phyloP scores from a whole-genome alignment of 495 filamentous ascomycete species.

The Daldinia loculata region DNA sequence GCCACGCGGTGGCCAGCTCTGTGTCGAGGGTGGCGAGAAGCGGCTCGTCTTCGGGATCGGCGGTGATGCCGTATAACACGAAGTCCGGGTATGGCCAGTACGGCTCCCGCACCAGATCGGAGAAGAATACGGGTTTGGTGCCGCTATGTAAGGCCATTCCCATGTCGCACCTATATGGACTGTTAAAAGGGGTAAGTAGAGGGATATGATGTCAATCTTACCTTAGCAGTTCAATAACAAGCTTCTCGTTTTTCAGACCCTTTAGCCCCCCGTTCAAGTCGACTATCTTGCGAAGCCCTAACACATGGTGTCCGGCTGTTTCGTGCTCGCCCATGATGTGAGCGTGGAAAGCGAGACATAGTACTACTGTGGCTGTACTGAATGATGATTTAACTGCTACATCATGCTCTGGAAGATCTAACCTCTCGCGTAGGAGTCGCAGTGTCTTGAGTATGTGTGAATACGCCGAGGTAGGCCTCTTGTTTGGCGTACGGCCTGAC shows the following conservation, averaged over 20 bases:
- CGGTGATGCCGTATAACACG: neutral
- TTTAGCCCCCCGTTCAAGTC: slow-evolving; percentile 48
- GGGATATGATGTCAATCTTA: slow-evolving; percentile 5
- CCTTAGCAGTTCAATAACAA: slow-evolving; percentile 46
- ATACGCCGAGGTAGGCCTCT: neutral
- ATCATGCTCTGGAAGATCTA: slow-evolving; percentile 18
- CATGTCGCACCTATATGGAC: slow-evolving; percentile 43
- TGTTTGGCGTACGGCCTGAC: neutral
- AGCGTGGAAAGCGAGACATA: slow-evolving; percentile 47
- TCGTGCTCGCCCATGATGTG: slow-evolving; percentile 42
- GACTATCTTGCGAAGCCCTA: slow-evolving; percentile 51
- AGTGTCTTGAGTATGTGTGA: slow-evolving; percentile 48
- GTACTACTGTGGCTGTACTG: slow-evolving; percentile 45
- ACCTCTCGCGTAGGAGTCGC: slow-evolving; percentile 48
- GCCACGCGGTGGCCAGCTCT: slow-evolving; percentile 46
- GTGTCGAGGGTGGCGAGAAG: slow-evolving; percentile 18
- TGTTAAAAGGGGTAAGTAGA: neutral
- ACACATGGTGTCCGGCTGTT: slow-evolving; percentile 49
- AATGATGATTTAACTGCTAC: slow-evolving; percentile 35
- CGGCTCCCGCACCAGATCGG: slow-evolving; percentile 38
- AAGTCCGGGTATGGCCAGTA: slow-evolving; percentile 33
- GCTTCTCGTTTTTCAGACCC: slow-evolving; percentile 41
- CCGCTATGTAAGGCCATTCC: slow-evolving; percentile 46
- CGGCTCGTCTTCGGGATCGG: neutral
- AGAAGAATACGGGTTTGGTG: slow-evolving; percentile 47